Base-by-base conservation (phyloP, 73 alveolate species). In the Paramecium sexaurelia region DNA sequence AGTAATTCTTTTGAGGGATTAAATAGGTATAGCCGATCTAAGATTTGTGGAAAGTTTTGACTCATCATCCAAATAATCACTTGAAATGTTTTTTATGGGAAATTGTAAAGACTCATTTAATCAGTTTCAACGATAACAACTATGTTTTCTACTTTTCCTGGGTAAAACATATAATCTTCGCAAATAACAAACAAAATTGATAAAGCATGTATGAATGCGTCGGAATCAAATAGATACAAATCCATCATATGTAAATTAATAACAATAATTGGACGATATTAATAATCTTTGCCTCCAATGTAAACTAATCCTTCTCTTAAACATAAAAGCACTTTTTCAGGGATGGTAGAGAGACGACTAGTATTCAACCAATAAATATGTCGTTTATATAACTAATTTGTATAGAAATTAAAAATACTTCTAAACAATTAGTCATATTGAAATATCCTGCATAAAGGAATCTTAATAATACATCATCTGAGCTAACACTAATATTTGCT, bases 11-110 rank as follows among this genome's bases (percentile, higher is more conserved):
- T 40, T 0, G 90, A 78, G 6, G 90, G 90, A 45, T 78, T 78
- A 45, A 78, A 78, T 26, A 78, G 7, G 41, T 78, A 78, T 15
- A 78, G 68, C 13, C 90, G 45, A 45, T 78, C 90, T 43, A 78
- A 78, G 10, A 78, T 22, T 40, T 78, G 55, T 24, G 90, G 90
- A 43, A 78, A 78, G 55, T 78, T 78, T 43, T 78, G 71, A 33
- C 90, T 78, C 73, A 78, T 20, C 90, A 78, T 78, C 90, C 90
- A 78, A 11, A 78, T 3, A 22, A 78, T 78, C 3, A 78, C 90
- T 78, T 78, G 71, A 43, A 78, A 78, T 22, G 90, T 29, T 78
- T 78, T 78, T 22, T 17, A 22, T 6, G 90, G 90, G 29, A 78
- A 78, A 7, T 39, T 22, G 55, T 40, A 41, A 20, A 78, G n/a